Evolutionary conservation across 495 filamentous ascomycete genomes (phyloP).

Genomic region (Rostrohypoxylon terebratum): DNA sequence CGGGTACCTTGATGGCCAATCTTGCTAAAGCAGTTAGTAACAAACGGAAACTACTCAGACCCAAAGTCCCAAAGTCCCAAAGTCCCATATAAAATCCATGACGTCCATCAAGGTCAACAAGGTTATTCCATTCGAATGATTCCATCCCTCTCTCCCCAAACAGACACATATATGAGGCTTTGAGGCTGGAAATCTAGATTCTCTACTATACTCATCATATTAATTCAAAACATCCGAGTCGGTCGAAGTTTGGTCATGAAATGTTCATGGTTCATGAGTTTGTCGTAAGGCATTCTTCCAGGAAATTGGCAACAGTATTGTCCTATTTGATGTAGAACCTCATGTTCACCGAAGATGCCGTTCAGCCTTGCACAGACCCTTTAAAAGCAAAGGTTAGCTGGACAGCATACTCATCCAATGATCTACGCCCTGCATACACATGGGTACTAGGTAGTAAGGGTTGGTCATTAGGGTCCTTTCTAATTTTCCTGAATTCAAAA

Average conservation of each 20-base stretch:
- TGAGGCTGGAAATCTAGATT: conserved; percentile 31
- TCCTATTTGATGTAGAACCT: background rate
- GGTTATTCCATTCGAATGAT: too few species aligned
- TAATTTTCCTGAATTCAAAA: conserved; percentile 9
- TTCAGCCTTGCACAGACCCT: conserved; percentile 9
- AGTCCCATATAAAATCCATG: conserved; percentile 18
- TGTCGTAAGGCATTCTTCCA: background rate
- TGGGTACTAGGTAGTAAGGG: conserved; percentile 7
- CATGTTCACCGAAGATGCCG: background rate
- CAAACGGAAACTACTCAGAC: conserved; percentile 13
- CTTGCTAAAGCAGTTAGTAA: conserved; percentile 32
- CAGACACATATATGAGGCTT: conserved; percentile 16
- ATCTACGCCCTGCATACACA: conserved; percentile 13
- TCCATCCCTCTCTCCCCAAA: too few species aligned
- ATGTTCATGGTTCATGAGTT: background rate
- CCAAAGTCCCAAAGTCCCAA: too few species aligned
- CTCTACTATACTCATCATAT: background rate
- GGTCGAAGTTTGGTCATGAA: background rate
- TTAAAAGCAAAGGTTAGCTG: background rate
- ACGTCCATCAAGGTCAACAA: conserved; percentile 21
- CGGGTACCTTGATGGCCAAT: conserved; percentile 45
- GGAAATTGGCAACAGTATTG: background rate
- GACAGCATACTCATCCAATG: background rate
- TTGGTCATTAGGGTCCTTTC: conserved; percentile 7
- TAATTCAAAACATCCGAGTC: background rate